Evolutionary conservation across 495 filamentous ascomycete genomes (phyloP).

Genomic region (Aspergillus leporis): DNA sequence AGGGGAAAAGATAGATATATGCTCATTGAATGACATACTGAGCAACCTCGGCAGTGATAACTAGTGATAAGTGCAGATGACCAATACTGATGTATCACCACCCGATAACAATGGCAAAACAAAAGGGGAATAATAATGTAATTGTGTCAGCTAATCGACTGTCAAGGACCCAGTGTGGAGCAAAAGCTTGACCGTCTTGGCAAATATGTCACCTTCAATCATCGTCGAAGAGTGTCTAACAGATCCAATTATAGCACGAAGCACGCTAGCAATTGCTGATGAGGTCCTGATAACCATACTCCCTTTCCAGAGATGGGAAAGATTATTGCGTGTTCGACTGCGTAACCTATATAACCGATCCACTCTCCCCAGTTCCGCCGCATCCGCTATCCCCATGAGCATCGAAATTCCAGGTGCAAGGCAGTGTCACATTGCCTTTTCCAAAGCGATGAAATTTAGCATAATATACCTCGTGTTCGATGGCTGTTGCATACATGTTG

Average conservation of each 20-base stretch:
- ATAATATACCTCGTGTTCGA: background rate
- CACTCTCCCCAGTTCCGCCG: conserved; percentile 7
- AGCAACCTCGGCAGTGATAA: background rate
- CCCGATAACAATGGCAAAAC: background rate
- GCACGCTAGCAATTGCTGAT: background rate
- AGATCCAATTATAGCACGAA: background rate
- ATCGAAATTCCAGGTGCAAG: background rate
- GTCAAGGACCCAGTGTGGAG: background rate
- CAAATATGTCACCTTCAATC: background rate
- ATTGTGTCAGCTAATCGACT: background rate
- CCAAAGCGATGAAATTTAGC: background rate
- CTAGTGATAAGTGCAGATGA: background rate
- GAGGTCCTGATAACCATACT: background rate
- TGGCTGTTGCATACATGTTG: background rate
- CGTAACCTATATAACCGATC: background rate
- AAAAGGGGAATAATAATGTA: background rate
- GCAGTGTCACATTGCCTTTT: background rate
- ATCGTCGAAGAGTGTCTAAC: background rate
- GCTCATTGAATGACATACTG: background rate
- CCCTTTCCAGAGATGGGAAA: background rate
- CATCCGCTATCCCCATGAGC: background rate
- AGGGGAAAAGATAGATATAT: background rate
- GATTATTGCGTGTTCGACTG: background rate
- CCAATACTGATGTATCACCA: background rate
- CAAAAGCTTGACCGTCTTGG: background rate